These are phyloP conservation scores for Pisolithus orientalis DNA, from an alignment of 768 basidiomycete species.

Conservation along the genomic window DNA sequence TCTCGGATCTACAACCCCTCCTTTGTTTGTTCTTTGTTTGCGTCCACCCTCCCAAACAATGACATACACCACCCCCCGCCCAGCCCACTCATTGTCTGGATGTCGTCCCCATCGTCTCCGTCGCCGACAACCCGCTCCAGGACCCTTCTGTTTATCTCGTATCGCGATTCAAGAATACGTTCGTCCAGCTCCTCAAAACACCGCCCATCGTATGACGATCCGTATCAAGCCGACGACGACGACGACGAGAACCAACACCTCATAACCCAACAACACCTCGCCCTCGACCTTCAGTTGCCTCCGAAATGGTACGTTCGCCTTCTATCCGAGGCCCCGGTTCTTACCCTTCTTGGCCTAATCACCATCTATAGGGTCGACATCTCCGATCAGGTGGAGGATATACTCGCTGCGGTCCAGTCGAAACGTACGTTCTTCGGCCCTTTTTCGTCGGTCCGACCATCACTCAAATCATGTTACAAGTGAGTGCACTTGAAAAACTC, in stretches of 20 bases:
- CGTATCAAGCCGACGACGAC: conserved; percentile 44
- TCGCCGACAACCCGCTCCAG: conserved; percentile 70
- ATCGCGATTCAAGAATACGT: conserved; percentile 68
- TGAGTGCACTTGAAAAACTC: conserved; percentile 84
- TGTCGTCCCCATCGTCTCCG: conserved; percentile 26
- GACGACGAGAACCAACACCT: conserved; percentile 66
- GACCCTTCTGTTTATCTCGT: conserved; percentile 90
- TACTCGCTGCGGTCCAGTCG: conserved; percentile 57
- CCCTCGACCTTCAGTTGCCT: conserved; percentile 59
- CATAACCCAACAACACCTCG: conserved; percentile 41
- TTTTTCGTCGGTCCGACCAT: conserved; percentile 3
- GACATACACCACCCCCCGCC: conserved; percentile 13
- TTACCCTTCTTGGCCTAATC: conserved; percentile 13
- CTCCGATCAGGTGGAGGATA: conserved; percentile 82
- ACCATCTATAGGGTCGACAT: conserved; percentile 71
- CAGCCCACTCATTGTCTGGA: conserved; percentile 19
- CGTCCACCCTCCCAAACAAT: conserved; percentile 5
- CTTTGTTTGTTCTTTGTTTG: not conserved
- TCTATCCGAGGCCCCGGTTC: not conserved
- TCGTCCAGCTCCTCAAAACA: conserved; percentile 36
- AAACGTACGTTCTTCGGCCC: conserved; percentile 59
- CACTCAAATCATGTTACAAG: conserved; percentile 37
- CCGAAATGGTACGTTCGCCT: conserved; percentile 67
- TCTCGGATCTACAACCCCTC: too few relatives aligned
- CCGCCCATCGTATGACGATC: conserved; percentile 40